A percentile compares a stretch with the other conserved stretches of the same genome.
These are phyloP conservation scores for Cladosporium sp. DNA, from an alignment of 2,329 filamentous ascomycete species.

Conservation along the genomic window DNA sequence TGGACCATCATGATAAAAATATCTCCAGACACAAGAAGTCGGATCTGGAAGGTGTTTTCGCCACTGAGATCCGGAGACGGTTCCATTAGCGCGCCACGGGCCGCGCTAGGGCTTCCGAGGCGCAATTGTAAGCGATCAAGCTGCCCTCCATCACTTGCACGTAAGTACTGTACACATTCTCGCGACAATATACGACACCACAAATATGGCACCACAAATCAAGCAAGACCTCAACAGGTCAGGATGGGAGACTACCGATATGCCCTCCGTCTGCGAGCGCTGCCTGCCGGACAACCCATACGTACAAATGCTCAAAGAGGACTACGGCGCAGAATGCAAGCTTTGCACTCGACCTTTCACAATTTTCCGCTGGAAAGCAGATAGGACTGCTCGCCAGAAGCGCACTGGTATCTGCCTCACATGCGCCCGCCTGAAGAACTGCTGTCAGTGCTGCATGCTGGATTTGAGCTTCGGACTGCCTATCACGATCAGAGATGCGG, in stretches of 20 bases:
- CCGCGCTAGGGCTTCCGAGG: not conserved
- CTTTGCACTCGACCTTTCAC: conserved; percentile 93
- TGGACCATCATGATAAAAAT: no score
- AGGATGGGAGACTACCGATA: conserved; percentile 92
- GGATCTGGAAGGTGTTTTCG: not conserved
- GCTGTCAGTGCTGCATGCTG: conserved; percentile 98
- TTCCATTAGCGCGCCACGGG: not conserved
- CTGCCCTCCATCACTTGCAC: not conserved
- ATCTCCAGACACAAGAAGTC: not conserved
- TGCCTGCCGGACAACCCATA: conserved; percentile 96
- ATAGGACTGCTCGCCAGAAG: conserved; percentile 87
- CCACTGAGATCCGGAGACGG: not conserved
- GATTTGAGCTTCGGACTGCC: conserved; percentile 94
- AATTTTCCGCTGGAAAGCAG: conserved; percentile 90
- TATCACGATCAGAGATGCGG: conserved; percentile 91
- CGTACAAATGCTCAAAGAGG: conserved; percentile 98
- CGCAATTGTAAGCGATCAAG: not conserved
- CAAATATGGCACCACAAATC: conserved; percentile 79
- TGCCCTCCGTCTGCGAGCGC: conserved; percentile 85
- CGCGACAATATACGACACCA: not conserved
- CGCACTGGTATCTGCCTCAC: conserved; percentile 95
- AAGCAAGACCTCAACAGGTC: conserved; percentile 95
- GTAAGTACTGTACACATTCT: not conserved
- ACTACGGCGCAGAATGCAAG: conserved; percentile 72
- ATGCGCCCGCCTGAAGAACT: conserved; percentile 96